Base-by-base conservation (phyloP, 75 land plant genomes). In the Pseudotsuga menziesii region DNA sequence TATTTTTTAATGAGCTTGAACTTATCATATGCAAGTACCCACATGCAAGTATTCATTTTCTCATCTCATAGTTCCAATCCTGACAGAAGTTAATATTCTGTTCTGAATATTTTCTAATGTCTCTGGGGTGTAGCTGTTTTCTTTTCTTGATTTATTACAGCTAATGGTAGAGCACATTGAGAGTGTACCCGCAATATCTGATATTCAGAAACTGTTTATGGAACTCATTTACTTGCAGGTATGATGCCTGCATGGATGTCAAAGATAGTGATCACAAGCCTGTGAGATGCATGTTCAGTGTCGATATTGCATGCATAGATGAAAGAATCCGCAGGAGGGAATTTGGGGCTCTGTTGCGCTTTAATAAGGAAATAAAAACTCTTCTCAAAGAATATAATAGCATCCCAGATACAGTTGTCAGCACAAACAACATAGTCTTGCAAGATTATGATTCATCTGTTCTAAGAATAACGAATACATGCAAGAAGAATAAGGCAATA, bases 211-310 rank as follows among this genome's bases (percentile, higher is more conserved):
- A 67, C 71, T 67, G 48, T 69, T 69, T n/a, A 4, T 69, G 72
- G 39, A 69, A 69, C 52, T n/a, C 77, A 16, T 61, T 48, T 60
- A 15, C 58, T 72, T 44, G 69, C 79, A 96, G 99, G 86, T 96
- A 96, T 72, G 99, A 94, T 20, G 85, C 97, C 35, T 96, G 97
- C 86, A 94, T 96, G 99, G 94, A 92, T 78, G 91, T 89, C 35
- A 82, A 84, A 19, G 94, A 94, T 70, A 96, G 99, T 84, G 99
- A 96, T 80, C 99, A 96, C 85, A 96, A 96, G 77, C 99, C 99
- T 72, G 99, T 96, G 39, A 85, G 89, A 19, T 92, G 99, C 81
- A 78, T 88, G 73, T 88, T 96, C 71, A 74, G 73, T 70, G 93
- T 94, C 36, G 85, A 89, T 11, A 78, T 96, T 78, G 88, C 97